Evolutionary conservation across 1,139 yeast species (phyloP).

Genomic region (Debaryomyces subglobosus): DNA sequence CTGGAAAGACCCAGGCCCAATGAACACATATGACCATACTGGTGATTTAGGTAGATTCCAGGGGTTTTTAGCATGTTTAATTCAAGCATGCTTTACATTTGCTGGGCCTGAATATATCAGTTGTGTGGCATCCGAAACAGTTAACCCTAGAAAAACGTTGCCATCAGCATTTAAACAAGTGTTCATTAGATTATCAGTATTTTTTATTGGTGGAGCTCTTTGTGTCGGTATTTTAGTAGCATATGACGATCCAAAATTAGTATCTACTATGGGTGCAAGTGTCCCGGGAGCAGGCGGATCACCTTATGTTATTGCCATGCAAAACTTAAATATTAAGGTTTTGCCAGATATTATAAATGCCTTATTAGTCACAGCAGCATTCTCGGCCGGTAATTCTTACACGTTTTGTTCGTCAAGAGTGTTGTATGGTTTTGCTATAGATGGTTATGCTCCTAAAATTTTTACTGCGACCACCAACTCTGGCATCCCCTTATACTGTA

Average conservation of each 20-base stretch:
- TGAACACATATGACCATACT: slow-evolving; percentile 14
- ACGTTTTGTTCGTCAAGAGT: slow-evolving; percentile 39
- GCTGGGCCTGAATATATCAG: slow-evolving; percentile 26
- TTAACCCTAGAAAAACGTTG: slow-evolving; percentile 34
- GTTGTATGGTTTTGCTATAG: slow-evolving; percentile 36
- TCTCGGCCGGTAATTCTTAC: slow-evolving; percentile 43
- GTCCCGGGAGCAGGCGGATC: slow-evolving; percentile 32
- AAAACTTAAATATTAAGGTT: slow-evolving; percentile 37
- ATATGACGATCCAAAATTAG: slow-evolving; percentile 29
- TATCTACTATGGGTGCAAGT: slow-evolving; percentile 31
- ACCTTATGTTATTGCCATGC: slow-evolving; percentile 39
- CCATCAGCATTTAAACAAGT: slow-evolving; percentile 38
- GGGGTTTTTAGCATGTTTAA: slow-evolving; percentile 22
- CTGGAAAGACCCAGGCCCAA: slow-evolving; percentile 27
- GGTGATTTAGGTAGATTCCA: slow-evolving; percentile 25
- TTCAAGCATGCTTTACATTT: slow-evolving; percentile 24
- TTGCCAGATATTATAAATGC: slow-evolving; percentile 39
- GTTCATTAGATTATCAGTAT: slow-evolving; percentile 32
- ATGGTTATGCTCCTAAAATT: slow-evolving; percentile 35
- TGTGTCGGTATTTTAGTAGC: slow-evolving; percentile 41
- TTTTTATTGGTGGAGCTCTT: slow-evolving; percentile 36
- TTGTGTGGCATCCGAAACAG: slow-evolving; percentile 26
- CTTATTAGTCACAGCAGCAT: slow-evolving; percentile 52
- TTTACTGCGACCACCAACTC: slow-evolving; percentile 43
- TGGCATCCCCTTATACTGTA: slow-evolving; percentile 42